phyloP scores from a whole-genome alignment of 73 alveolate genomes.

The Paramecium bursaria region DNA sequence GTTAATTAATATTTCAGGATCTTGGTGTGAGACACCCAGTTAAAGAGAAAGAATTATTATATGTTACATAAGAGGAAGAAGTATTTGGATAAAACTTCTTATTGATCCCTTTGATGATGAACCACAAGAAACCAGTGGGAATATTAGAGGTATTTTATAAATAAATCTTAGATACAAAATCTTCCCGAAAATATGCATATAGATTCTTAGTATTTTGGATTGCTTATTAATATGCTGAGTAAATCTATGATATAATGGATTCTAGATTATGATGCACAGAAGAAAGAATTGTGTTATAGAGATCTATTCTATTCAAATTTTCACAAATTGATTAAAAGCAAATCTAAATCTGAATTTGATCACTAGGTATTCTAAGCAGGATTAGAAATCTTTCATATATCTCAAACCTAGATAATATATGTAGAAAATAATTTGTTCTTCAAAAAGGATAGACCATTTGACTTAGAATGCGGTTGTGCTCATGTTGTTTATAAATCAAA shows the following conservation, averaged over 20 bases:
- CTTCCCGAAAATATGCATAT: not conserved
- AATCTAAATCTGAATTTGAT: slow-evolving; percentile 13
- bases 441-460: not conserved
- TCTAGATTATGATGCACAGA: slow-evolving; percentile 37
- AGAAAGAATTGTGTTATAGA: slow-evolving; percentile 28
- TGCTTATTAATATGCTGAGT: slow-evolving; percentile 41
- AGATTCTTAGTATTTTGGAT: slow-evolving; percentile 55
- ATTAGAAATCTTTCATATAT: slow-evolving; percentile 7
- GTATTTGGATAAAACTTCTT: slow-evolving; percentile 31
- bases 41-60: slow-evolving; percentile 30
- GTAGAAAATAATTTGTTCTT: slow-evolving; percentile 15
- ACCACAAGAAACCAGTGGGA: slow-evolving; percentile 29
- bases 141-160: slow-evolving; percentile 16
- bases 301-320: slow-evolving; percentile 41
- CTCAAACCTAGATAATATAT: slow-evolving; percentile 7
- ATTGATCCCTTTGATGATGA: slow-evolving; percentile 37
- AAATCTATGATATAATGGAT: slow-evolving; percentile 35
- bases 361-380: not conserved
- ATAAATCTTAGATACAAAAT: slow-evolving; percentile 24
- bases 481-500: slow-evolving; percentile 3
- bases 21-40: slow-evolving; percentile 37
- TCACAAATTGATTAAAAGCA: not conserved
- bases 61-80: slow-evolving; percentile 29
- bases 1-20: slow-evolving; percentile 18
- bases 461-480: slow-evolving; percentile 48